Evolutionary conservation across 2,329 filamentous ascomycete genomes (phyloP).

Genomic region (Cercospora sp.): DNA sequence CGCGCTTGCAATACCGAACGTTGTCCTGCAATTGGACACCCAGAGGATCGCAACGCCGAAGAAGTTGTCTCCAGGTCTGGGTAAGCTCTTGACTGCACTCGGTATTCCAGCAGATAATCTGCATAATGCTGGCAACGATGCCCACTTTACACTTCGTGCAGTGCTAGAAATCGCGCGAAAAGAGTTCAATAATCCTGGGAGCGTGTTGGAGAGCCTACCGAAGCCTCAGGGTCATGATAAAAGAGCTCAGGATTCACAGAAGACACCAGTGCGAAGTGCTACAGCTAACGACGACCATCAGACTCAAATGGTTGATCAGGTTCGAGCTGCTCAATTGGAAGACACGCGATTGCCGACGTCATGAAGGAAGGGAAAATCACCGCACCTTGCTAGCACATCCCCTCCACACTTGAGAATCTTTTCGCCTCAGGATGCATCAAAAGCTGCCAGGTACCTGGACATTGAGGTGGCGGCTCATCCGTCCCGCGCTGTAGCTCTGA

Average conservation of each 20-base stretch:
- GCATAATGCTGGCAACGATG: slow-evolving; percentile 27
- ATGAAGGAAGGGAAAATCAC: not conserved
- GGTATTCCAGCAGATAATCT: slow-evolving; percentile 42
- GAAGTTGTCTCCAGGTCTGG: slow-evolving; percentile 50
- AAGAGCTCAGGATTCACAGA: not conserved
- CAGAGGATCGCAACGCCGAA: slow-evolving; percentile 65
- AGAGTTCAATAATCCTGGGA: not conserved
- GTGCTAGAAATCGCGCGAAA: slow-evolving; percentile 11
- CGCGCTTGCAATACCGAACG: slow-evolving; percentile 52
- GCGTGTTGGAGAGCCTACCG: not conserved
- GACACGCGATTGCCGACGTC: not conserved
- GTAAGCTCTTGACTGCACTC: slow-evolving; percentile 58
- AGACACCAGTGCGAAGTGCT: not conserved
- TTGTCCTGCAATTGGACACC: slow-evolving; percentile 64
- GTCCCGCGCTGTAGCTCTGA: slow-evolving; percentile 24
- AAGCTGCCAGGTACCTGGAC: not conserved
- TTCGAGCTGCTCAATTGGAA: not conserved
- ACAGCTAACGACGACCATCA: not conserved
- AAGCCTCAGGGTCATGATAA: not conserved
- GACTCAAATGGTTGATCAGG: not conserved
- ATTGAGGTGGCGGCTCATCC: slow-evolving; percentile 2
- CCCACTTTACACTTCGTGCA: slow-evolving; percentile 24
- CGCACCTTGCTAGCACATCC: not conserved
- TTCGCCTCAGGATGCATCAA: not conserved
- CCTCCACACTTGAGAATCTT: not conserved